A percentile compares a stretch with the other conserved stretches of the same genome.
phyloP scores from a whole-genome alignment of 495 filamentous ascomycete genomes.

The Aspergillus mulundensis region DNA sequence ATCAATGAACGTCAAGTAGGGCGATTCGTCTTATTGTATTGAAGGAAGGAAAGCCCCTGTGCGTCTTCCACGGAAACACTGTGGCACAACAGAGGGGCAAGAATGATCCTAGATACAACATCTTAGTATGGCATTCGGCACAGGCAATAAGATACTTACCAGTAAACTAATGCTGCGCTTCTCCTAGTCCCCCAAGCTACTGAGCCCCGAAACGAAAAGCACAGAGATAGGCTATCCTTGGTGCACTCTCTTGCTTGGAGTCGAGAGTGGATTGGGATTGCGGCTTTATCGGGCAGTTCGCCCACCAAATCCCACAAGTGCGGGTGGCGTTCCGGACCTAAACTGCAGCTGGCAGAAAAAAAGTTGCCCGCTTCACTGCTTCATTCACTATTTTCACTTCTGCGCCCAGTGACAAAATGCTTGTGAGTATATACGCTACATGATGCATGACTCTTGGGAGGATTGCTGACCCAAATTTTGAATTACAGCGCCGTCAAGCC shows the following conservation, averaged over 20 bases:
- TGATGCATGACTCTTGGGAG: not conserved
- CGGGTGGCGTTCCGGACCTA: slow-evolving; percentile 28
- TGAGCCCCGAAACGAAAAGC: slow-evolving; percentile 2
- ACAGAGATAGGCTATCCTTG: slow-evolving; percentile 11
- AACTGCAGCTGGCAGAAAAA: slow-evolving; percentile 35
- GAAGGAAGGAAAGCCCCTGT: slow-evolving; percentile 6
- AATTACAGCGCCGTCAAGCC: slow-evolving; percentile 60
- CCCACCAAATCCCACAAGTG: slow-evolving; percentile 34
- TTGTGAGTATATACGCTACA: slow-evolving; percentile 29
- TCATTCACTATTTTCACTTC: not conserved
- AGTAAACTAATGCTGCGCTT: not conserved
- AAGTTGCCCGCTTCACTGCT: slow-evolving; percentile 33
- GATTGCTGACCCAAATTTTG: slow-evolving; percentile 2
- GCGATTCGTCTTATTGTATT: slow-evolving; percentile 20
- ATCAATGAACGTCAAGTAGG: slow-evolving; percentile 32
- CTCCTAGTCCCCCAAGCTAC: slow-evolving; percentile 10
- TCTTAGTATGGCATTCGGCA: not conserved
- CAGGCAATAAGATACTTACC: not conserved
- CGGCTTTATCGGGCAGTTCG: slow-evolving; percentile 25
- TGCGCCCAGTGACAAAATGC: slow-evolving; percentile 29
- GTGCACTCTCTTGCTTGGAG: slow-evolving; percentile 11
- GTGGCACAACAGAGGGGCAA: slow-evolving; percentile 28
- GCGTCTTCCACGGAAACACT: slow-evolving; percentile 10
- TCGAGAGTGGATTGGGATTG: slow-evolving; percentile 17
- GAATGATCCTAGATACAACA: slow-evolving; percentile 13